These are phyloP conservation scores for Aspergillus pseudotamarii DNA, from an alignment of 2,329 filamentous ascomycete genomes.

Conservation along the genomic window DNA sequence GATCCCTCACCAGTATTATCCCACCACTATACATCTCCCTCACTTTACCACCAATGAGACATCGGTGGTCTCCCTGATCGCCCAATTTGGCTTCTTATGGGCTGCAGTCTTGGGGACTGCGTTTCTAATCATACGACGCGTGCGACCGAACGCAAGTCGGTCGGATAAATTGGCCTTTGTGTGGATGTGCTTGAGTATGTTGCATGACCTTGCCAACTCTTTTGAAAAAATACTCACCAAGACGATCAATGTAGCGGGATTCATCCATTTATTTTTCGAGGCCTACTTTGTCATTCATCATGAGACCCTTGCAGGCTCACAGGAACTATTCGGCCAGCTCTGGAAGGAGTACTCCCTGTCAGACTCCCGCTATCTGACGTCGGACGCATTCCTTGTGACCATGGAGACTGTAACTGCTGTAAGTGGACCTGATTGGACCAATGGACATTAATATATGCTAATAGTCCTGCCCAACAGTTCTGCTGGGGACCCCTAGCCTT, in stretches of 20 bases:
- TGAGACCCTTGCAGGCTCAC: slow-evolving; percentile 59
- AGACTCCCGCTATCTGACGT: slow-evolving; percentile 79
- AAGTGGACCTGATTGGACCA: slow-evolving; percentile 28
- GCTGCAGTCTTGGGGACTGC: slow-evolving; percentile 58
- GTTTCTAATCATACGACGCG: slow-evolving; percentile 52
- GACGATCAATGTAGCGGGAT: slow-evolving; percentile 10
- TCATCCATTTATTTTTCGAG: slow-evolving; percentile 72
- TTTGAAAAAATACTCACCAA: neutral
- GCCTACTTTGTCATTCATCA: slow-evolving; percentile 72
- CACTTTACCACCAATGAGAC: slow-evolving; percentile 65
- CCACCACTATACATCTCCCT: slow-evolving; percentile 58
- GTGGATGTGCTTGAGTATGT: slow-evolving; percentile 71
- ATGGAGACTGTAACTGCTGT: slow-evolving; percentile 79
- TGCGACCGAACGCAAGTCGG: slow-evolving; percentile 52
- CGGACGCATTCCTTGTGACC: slow-evolving; percentile 78
- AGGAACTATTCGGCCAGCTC: slow-evolving; percentile 73
- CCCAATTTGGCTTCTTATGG: slow-evolving; percentile 59
- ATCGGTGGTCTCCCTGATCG: slow-evolving; percentile 58
- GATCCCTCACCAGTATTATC: slow-evolving; percentile 66
- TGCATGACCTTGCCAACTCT: neutral
- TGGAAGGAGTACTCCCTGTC: slow-evolving; percentile 90
- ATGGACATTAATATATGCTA: neutral
- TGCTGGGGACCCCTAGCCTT: slow-evolving; percentile 59
- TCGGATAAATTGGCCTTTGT: slow-evolving; percentile 60
- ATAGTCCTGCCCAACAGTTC: slow-evolving; percentile 33